These are phyloP conservation scores for Syncephalastrum sp. DNA, from an alignment of 371 early-diverging fungal species.

Conservation along the genomic window DNA sequence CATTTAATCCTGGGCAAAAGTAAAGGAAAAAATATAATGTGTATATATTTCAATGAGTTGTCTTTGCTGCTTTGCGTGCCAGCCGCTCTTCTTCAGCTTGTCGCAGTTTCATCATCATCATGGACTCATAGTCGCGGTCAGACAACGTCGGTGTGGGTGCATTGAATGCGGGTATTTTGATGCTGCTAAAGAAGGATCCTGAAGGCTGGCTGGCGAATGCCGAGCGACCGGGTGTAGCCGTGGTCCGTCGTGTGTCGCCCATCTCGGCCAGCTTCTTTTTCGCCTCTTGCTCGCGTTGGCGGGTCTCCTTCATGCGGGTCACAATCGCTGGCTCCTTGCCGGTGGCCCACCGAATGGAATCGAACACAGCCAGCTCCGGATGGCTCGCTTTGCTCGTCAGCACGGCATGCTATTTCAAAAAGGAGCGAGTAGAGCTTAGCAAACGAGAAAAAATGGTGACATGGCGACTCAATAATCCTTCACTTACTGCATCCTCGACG, in stretches of 20 bases:
- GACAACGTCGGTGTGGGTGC: slow-evolving; percentile 24
- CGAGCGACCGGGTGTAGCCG: slow-evolving; percentile 35
- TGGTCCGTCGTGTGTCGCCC: slow-evolving; percentile 16
- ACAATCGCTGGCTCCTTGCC: slow-evolving; percentile 47
- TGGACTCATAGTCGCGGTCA: slow-evolving; percentile 44
- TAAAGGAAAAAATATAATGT: too few relatives aligned
- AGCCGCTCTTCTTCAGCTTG: slow-evolving; percentile 42
- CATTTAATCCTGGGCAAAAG: too few relatives aligned
- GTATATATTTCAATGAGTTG: too few relatives aligned
- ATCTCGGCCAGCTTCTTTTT: slow-evolving; percentile 12
- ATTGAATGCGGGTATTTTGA: slow-evolving; percentile 25
- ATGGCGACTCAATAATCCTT: too few relatives aligned
- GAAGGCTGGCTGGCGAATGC: slow-evolving; percentile 10
- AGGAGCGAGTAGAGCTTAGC: neutral
- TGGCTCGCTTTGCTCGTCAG: slow-evolving; percentile 39
- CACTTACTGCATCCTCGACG: slow-evolving; percentile 48
- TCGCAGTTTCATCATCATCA: slow-evolving; percentile 48
- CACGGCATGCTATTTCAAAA: slow-evolving; percentile 33
- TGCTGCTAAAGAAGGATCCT: slow-evolving; percentile 33
- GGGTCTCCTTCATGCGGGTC: slow-evolving; percentile 30
- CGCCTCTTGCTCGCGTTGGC: slow-evolving; percentile 30
- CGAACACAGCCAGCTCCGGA: slow-evolving; percentile 34
- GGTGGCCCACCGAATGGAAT: slow-evolving; percentile 41
- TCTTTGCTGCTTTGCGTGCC: too few relatives aligned
- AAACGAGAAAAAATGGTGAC: neutral